Percentiles rank a stretch among this genome's conserved stretches.
phyloP scores from a whole-genome alignment of 2,329 filamentous ascomycete species.

The Teratosphaeria epicoccoides region DNA sequence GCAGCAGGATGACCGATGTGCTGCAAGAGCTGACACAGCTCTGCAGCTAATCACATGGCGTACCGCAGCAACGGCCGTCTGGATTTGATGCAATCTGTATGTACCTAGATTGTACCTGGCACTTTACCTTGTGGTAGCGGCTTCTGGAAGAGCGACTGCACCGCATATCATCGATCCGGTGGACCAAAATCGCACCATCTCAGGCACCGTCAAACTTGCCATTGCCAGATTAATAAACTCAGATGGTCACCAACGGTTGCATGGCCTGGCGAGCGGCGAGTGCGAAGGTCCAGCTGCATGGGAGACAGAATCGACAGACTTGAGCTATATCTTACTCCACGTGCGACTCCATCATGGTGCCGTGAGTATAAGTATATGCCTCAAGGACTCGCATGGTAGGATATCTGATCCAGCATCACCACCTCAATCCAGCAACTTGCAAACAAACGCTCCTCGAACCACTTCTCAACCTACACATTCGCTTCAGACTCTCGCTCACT shows the following conservation, averaged over 20 bases:
- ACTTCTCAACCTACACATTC: neutral
- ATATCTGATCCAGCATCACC: neutral
- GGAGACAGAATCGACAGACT: neutral
- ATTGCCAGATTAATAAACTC: neutral
- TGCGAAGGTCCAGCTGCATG: neutral
- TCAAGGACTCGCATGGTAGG: neutral
- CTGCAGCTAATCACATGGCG: neutral
- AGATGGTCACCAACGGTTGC: neutral
- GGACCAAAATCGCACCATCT: neutral
- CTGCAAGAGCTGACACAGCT: neutral
- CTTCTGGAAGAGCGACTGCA: neutral
- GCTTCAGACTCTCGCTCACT: neutral
- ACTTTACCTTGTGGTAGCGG: neutral
- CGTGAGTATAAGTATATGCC: neutral
- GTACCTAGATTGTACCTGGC: neutral
- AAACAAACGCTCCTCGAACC: neutral
- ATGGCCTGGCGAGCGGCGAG: neutral
- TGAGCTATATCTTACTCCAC: neutral
- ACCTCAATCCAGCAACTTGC: neutral
- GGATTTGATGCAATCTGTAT: neutral
- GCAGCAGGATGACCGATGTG: neutral
- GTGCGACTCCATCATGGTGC: neutral
- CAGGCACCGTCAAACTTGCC: neutral
- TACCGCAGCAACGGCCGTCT: neutral
- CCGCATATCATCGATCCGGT: neutral